Base-by-base conservation (phyloP, 1,284 basidiomycete genomes). In the Fomitiporia mediterranea region DNA sequence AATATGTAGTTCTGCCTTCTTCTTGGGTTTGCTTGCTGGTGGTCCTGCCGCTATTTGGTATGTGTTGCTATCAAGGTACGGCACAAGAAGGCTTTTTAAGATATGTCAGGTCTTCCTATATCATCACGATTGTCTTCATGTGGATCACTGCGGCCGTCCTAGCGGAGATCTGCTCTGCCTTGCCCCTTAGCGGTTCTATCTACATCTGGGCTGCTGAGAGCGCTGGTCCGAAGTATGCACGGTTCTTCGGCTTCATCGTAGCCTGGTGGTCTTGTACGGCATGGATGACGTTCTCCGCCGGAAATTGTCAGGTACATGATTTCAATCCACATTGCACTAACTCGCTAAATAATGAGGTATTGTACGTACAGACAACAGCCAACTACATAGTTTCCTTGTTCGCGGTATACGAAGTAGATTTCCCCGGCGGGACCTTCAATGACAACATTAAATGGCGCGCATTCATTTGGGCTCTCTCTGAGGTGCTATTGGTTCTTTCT, bases 131-230 rank as follows among this genome's bases (percentile, higher is more conserved):
- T 66, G 68, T 91, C 42, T 89, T 91, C 69, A 91, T 90, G 88
- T 79, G 78, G 64, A 90, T 94, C 55, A 93, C 89, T 3, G 91
- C 91, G 2, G 83, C 81, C 9, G 85, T 92, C 34, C 74, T 94
- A 30, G 91, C 91, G 21, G 91, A 94, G 67, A 83, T 93, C 46
- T 93, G 90, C 68, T 92, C 90, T 37, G 89, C 89, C 1, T 72
- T 93, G 17, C 91, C 91, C 2, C 70, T 93, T 42, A 91, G 88
- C 55, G 91, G 91, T 6, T 92, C 89, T 6, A 93, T 94, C 68
- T 94, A 94, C 69, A 84, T 92, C 56, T 94, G 91, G 91, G 87
- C 89, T 0, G 91, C 90, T 27, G 91, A 91, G 66, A 90, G 89
- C 62, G 91, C 89, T 3, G 91, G 91, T 2, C 84, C 84, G 11